Percentiles rank a stretch among this genome's conserved stretches.
Conservation (phyloP, 345 rosid genomes). For the Raphanus sativus region DNA sequence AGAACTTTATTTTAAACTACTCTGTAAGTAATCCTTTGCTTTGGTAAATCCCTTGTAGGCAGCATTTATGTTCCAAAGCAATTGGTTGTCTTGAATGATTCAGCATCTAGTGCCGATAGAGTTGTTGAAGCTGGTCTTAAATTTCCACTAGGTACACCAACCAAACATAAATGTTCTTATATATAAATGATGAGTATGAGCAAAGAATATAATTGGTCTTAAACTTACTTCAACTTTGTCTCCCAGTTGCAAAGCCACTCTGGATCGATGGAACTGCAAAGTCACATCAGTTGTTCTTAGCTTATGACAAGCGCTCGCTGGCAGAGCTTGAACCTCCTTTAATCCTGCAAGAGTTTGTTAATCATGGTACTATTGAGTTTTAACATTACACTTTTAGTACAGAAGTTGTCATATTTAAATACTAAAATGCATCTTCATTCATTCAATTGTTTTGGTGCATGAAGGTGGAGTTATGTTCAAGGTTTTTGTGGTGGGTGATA, state of each 20-base stretch:
- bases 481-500: constrained; percentile 75
- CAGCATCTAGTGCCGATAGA: constrained; percentile 58
- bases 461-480: constrained; percentile 89
- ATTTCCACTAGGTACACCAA: constrained; percentile 70
- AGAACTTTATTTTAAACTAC: not conserved
- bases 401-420: not conserved
- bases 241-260: constrained; percentile 88
- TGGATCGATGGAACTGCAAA: constrained; percentile 89
- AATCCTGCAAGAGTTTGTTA: constrained; percentile 92
- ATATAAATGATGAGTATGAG: not conserved
- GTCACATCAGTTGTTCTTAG: constrained; percentile 83
- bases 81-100: constrained; percentile 61
- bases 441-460: not conserved
- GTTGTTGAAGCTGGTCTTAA: constrained; percentile 72
- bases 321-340: constrained; percentile 83
- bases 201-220: not conserved
- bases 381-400: not conserved
- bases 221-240: not conserved
- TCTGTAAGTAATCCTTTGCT: constrained; percentile 8
- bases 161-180: too few relatives aligned
- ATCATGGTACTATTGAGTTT: constrained; percentile 64
- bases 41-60: constrained; percentile 46
- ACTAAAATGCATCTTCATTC: not conserved
- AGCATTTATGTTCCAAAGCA: constrained; percentile 79
- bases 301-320: constrained; percentile 69